Percentiles rank a stretch among this genome's conserved stretches.
Conservation (phyloP, 2,329 filamentous ascomycete genomes). For the Xylariaceae sp. region DNA sequence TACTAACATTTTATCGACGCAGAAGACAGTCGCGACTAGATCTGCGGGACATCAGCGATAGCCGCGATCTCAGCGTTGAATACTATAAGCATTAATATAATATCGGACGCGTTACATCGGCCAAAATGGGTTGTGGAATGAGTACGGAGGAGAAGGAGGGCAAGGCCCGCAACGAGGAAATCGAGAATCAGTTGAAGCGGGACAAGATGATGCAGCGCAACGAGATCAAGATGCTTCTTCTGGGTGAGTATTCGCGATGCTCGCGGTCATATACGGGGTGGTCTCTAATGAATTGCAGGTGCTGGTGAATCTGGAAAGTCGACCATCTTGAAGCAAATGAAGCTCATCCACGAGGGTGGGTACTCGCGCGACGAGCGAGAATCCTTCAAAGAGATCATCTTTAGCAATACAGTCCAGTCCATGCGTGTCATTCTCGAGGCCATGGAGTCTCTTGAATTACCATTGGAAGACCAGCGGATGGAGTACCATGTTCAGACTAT, state of each 20-base stretch:
- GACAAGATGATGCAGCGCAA: slow-evolving; percentile 99
- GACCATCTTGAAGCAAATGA: slow-evolving; percentile 96
- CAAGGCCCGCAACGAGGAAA: slow-evolving; percentile 99
- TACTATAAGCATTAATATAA: slow-evolving; percentile 15
- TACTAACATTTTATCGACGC: slow-evolving; percentile 2
- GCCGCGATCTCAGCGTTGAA: slow-evolving; percentile 4
- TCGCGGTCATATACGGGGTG: neutral
- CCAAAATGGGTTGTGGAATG: slow-evolving; percentile 98
- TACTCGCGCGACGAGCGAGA: slow-evolving; percentile 88
- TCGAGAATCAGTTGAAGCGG: slow-evolving; percentile 98
- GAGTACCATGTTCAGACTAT: slow-evolving; percentile 98
- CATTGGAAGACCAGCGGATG: slow-evolving; percentile 86
- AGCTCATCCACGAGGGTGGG: slow-evolving; percentile 98
- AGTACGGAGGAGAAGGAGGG: slow-evolving; percentile 99
- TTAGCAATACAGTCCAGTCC: slow-evolving; percentile 70
- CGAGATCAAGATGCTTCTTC: slow-evolving; percentile 99
- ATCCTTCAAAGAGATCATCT: slow-evolving; percentile 72
- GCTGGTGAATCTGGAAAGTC: slow-evolving; percentile 98
- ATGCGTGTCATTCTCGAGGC: slow-evolving; percentile 72
- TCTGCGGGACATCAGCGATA: slow-evolving; percentile 8
- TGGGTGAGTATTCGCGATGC: slow-evolving; percentile 66
- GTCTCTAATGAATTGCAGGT: slow-evolving; percentile 55
- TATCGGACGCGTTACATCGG: slow-evolving; percentile 37
- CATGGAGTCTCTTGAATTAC: slow-evolving; percentile 73
- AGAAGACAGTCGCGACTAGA: slow-evolving; percentile 9